Base-by-base conservation (phyloP, 345 rosid genomes). In the Lumnitzera littorea region DNA sequence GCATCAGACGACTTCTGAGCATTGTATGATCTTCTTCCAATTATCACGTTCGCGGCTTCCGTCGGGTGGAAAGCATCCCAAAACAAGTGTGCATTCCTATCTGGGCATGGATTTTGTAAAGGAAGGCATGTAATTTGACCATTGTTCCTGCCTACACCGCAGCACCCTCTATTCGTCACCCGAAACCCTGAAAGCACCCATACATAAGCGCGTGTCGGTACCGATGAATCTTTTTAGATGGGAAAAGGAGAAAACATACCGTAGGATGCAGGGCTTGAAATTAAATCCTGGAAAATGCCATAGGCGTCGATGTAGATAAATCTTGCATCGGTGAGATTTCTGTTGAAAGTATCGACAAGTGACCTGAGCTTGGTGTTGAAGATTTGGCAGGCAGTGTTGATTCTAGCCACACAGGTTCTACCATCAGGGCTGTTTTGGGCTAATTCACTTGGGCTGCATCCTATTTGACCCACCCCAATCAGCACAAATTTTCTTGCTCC, bases 101-200 rank as follows among this genome's bases (percentile, higher is more conserved):
- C 62, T 25, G 15, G 66, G 72, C 96, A 88, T 0, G 96, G 90
- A 16, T 62, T 73, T 62, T 80, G 84, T 24, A 41, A 25, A 3
- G 96, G 96, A 61, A 88, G 69, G 62, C 96, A 88, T n/a, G 89
- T 85, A 49, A 85, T 77, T 64, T 87, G 95, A 29, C 95, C 95
- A 5, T 80, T 84, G 71, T 88, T 88, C 60, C 89, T 80, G 31
- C 96, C 96, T 0, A 81, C 82, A 7, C 96, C 96, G 17, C 91
- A 88, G 55, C 96, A 88, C 10, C 91, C 96, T 0, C 75, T 70
- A 58, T 83, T 80, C 2, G 84, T 80, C 2, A 82, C 86, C 48
- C 48, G 71, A 29, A 87, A 80, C 31, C 89, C 88, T 87, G 78
- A 50, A 55, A 56, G 16, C 15, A 60, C 43, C 1, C 0, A 15